Percentiles rank a stretch among this genome's conserved stretches.
phyloP scores from a whole-genome alignment of 2,329 filamentous ascomycete genomes.

The Aspergillus awamori region DNA sequence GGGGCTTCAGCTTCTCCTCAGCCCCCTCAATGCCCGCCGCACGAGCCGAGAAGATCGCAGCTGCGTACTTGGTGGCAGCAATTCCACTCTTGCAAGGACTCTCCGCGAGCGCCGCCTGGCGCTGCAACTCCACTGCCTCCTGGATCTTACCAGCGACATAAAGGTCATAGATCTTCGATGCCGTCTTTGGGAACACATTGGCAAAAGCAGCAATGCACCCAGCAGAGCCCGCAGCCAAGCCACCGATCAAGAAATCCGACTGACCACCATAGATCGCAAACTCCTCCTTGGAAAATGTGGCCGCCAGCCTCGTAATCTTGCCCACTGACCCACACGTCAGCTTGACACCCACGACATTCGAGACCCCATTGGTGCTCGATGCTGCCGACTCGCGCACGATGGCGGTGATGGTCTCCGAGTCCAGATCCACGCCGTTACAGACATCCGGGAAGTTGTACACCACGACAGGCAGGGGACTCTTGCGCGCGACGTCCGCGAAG shows the following conservation, averaged over 20 bases:
- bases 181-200: constrained; percentile 60
- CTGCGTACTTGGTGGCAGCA: constrained; percentile 69
- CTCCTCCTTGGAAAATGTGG: constrained; percentile 54
- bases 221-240: constrained; percentile 55
- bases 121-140: constrained; percentile 64
- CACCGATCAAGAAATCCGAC: constrained; percentile 67
- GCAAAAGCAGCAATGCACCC: constrained; percentile 62
- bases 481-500: constrained; percentile 59
- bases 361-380: constrained; percentile 37
- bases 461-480: constrained; percentile 60
- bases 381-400: constrained; percentile 52
- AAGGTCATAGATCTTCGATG: constrained; percentile 63
- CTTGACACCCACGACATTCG: constrained; percentile 66
- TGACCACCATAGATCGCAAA: constrained; percentile 75
- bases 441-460: constrained; percentile 72
- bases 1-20: constrained; percentile 60
- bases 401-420: constrained; percentile 62
- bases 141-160: constrained; percentile 60
- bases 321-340: constrained; percentile 66
- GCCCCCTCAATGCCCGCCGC: constrained; percentile 63
- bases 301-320: constrained; percentile 61
- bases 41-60: constrained; percentile 61
- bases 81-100: constrained; percentile 68
- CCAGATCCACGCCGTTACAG: constrained; percentile 69
- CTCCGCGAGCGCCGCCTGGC: constrained; percentile 66